A percentile compares a stretch with the other conserved stretches of the same genome.
These are phyloP conservation scores for Candida tibetensis DNA, from an alignment of 805 yeast genomes.

Conservation along the genomic window DNA sequence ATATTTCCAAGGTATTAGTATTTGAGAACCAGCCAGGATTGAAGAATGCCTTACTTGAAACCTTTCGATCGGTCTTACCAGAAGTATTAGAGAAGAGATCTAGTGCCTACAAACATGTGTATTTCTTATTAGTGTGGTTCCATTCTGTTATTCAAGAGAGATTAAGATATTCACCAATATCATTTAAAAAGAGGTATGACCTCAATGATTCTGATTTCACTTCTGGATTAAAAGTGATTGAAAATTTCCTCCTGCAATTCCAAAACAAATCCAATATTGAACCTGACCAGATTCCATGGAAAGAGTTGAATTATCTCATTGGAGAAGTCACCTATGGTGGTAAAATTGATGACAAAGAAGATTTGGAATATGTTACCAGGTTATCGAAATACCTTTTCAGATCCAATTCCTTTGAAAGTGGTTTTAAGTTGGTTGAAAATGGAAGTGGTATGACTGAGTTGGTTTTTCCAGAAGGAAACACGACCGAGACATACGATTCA, in stretches of 20 bases:
- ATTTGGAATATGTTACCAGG: conserved; percentile 32
- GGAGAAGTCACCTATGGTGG: conserved; percentile 66
- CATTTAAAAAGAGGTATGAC: conserved; percentile 62
- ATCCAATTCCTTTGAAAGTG: conserved; percentile 35
- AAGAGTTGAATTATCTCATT: conserved; percentile 45
- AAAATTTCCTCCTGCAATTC: conserved; percentile 31
- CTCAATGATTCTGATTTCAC: conserved; percentile 71
- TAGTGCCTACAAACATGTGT: conserved; percentile 45
- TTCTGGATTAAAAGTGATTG: conserved; percentile 45
- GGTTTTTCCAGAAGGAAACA: conserved; percentile 48
- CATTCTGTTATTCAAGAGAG: conserved; percentile 64
- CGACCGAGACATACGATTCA: conserved; percentile 25
- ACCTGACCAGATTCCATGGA: conserved; percentile 49
- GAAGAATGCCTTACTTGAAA: conserved; percentile 43
- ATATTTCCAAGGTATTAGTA: conserved; percentile 51
- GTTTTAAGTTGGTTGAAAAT: conserved; percentile 41
- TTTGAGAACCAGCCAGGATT: conserved; percentile 66
- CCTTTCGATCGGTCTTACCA: conserved; percentile 22
- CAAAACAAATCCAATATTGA: conserved; percentile 7
- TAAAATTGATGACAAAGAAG: conserved; percentile 45
- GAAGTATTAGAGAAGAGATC: conserved; percentile 25
- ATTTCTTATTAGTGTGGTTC: conserved; percentile 63
- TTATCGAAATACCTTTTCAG: conserved; percentile 41
- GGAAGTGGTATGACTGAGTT: conserved; percentile 19
- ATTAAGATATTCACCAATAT: conserved; percentile 57